Evolutionary conservation across 768 basidiomycete species (phyloP), one percentile per base, ranked within the genome.

Genomic region (Hericium erinaceus): DNA sequence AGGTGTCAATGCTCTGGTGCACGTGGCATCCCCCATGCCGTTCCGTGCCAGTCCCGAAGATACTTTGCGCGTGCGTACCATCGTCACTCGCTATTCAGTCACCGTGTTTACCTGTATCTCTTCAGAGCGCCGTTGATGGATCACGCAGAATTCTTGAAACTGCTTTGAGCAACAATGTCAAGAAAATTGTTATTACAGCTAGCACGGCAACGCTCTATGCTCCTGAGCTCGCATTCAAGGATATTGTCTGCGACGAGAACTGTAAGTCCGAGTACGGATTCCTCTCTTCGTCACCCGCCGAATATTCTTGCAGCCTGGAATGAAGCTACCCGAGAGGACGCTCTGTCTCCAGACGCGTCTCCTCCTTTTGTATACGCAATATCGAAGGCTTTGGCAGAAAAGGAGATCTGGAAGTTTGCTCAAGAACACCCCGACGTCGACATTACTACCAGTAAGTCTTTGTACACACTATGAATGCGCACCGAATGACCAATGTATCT

Each of bases 371-470:
- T 55, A 15, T 55, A 55, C 54, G 20, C 15, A 18, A 40, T 24
- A 46, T 55, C 54, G 22, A 55, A 44, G 26, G 24, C 39, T 10
- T n/a, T 55, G n/a, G 39, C 54, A 16, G 54, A 55, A 40, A 33
- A 38, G 8, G 54, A n/a, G n/a, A 12, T 55, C 10, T 55, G 54
- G 54, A 33, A 39, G 9, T 55, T 41, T 40, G 54, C 41, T 20
- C 12, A 26, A 16, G 54, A 41, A 12, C 54, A 55, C 39, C 54
- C 54, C 24, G 54, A 55, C 18, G 33, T 44, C 40, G 54, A 55
- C 54, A 46, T 55, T 22, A 46, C 54, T 22, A 55, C 54, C 39
- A 39, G 54, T 55, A 18, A 41, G 54, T 55, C 18, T 44, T 44
- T 33, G 54, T 11, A 9, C n/a, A n/a, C 44, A 18, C 5, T 15